Evolutionary conservation across 768 basidiomycete genomes (phyloP).

Genomic region (Coprinopsis marcescibilis): DNA sequence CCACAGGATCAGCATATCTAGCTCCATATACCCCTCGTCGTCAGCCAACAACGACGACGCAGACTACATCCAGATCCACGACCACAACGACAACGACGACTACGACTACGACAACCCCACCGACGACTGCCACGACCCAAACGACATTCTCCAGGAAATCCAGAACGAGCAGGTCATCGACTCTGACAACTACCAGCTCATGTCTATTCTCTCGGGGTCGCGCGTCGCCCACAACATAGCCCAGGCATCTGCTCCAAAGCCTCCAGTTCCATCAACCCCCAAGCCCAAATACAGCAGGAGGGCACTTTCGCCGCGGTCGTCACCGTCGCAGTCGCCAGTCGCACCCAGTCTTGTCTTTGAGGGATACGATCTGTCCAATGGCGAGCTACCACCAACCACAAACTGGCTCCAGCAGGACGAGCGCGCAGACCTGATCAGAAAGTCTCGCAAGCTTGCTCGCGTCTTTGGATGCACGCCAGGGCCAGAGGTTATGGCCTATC

Average conservation of each 20-base stretch:
- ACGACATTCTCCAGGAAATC: constrained; percentile 16
- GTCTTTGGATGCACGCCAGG: constrained; percentile 69
- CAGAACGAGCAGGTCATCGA: constrained; percentile 11
- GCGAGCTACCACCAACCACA: constrained; percentile 51
- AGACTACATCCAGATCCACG: constrained; percentile 21
- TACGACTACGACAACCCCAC: constrained; percentile 1
- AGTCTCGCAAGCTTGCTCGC: constrained; percentile 73
- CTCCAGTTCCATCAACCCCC: constrained; percentile 37
- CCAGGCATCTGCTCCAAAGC: constrained; percentile 11
- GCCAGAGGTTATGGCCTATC: constrained; percentile 33
- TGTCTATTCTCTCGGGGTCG: constrained; percentile 22
- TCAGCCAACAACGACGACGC: constrained; percentile 8
- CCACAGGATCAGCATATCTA: constrained; percentile 37
- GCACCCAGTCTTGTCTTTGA: constrained; percentile 9
- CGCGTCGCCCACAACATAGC: constrained; percentile 30
- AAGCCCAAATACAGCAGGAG: constrained; percentile 41
- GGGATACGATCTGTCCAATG: constrained; percentile 11
- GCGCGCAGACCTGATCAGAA: constrained; percentile 67
- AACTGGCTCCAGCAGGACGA: constrained; percentile 60
- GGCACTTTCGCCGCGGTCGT: constrained; percentile 18
- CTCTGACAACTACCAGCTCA: constrained; percentile 11
- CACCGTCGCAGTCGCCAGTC: constrained; percentile 16
- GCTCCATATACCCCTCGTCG: constrained; percentile 33
- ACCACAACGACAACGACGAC: constrained; percentile 4
- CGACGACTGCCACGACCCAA: background rate